Base-by-base conservation (phyloP, 108 stramenopile species). In the Skeletonema potamos region DNA sequence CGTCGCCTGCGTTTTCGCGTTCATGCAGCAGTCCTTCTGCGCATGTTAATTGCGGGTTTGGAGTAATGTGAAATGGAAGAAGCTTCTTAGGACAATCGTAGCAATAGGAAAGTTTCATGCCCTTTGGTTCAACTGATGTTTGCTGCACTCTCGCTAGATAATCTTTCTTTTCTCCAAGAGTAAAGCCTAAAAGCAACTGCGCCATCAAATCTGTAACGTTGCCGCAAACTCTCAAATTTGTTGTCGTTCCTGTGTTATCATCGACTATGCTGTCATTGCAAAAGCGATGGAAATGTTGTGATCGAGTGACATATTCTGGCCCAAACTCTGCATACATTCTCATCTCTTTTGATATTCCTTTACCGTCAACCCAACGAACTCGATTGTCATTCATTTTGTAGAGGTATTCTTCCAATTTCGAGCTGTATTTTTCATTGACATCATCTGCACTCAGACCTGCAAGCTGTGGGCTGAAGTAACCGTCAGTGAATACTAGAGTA, bases 261-360 rank as follows among this genome's bases (percentile, higher is more conserved):
- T 30, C 33, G 6, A 30, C 8, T 2, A 59, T 59, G 48, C 8
- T 64, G 11, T 65, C 57, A 15, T 58, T 54, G 36, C 78, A 79
- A 36, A 51, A 51, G 27, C 41, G 65, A 72, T 79, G 78, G 54
- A 79, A 79, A 58, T 79, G 78, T 41, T 79, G 78, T n/a, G 78
- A 79, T 17, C 58, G 43, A 17, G 72, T 68, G 11, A 79, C 46
- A 27, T 58, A 41, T 24, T 79, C 54, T 27, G 28, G 36, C 10
- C 78, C 78, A 39, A 51, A 51, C 33, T 79, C 60, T 6, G 57
- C 66, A 34, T 79, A 48, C 54, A 79, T 54, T 54, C 78, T 43
- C 71, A 68, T 72, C 54, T 79, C 66, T 44, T 66, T 68, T 10
- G 71, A 67, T 33, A 79, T 72, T 11, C 78, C 78, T 27, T 56